These are phyloP conservation scores for Talaromyces islandicus DNA, from an alignment of 2,329 filamentous ascomycete genomes.

Conservation along the genomic window DNA sequence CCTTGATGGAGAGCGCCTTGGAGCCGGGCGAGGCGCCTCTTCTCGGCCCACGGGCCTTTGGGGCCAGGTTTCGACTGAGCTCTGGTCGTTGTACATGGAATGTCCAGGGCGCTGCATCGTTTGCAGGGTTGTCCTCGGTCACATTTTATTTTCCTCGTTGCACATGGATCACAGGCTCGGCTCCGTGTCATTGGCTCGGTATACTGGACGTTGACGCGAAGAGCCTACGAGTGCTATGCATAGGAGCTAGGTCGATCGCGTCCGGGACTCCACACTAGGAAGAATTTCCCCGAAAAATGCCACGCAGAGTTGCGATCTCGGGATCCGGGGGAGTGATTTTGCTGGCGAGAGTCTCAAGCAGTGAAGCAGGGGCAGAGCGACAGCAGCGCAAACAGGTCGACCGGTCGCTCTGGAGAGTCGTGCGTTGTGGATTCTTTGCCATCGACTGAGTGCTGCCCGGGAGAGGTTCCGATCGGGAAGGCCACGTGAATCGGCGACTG, in stretches of 20 bases:
- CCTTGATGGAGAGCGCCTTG: slow-evolving; percentile 5
- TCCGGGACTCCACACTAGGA: background rate
- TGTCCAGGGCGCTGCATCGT: slow-evolving; percentile 8
- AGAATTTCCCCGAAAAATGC: background rate
- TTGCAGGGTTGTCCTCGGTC: slow-evolving; percentile 9
- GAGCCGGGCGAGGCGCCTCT: slow-evolving; percentile 9
- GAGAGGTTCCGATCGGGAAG: background rate
- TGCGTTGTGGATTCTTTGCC: background rate
- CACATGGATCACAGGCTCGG: slow-evolving; percentile 12
- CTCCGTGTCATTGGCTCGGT: slow-evolving; percentile 11
- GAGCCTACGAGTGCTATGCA: slow-evolving; percentile 10
- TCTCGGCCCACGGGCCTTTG: slow-evolving; percentile 11
- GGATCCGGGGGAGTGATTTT: background rate
- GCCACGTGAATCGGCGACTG: background rate
- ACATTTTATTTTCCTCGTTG: slow-evolving; percentile 12
- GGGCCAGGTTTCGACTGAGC: slow-evolving; percentile 11
- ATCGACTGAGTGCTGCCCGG: background rate
- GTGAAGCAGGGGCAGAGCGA: background rate
- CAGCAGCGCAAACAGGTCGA: background rate
- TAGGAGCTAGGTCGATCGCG: slow-evolving; percentile 6
- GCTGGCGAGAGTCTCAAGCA: background rate
- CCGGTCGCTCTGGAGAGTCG: background rate
- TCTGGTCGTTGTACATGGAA: slow-evolving; percentile 10
- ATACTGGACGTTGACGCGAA: slow-evolving; percentile 5
- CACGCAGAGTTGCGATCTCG: background rate